Conservation (phyloP, 176 grass and related monocot species). For the Paspalum notatum region DNA sequence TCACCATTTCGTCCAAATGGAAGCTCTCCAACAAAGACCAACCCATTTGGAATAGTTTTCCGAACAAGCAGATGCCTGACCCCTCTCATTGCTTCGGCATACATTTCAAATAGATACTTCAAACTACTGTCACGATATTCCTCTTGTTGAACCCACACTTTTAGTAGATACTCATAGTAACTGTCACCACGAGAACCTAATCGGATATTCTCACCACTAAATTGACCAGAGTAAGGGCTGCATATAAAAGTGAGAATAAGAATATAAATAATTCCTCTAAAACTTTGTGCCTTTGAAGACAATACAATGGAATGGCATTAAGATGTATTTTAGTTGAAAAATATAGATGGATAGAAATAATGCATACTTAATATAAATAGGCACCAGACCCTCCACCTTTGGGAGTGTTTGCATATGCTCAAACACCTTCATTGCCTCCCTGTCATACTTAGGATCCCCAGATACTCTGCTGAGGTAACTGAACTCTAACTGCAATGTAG, state of each 20-base stretch:
- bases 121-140: slow-evolving; percentile 58
- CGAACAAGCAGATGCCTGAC: slow-evolving; percentile 90
- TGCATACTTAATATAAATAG: slow-evolving; percentile 91
- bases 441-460: slow-evolving; percentile 86
- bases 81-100: slow-evolving; percentile 91
- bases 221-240: slow-evolving; percentile 90
- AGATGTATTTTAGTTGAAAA: slow-evolving; percentile 21
- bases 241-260: slow-evolving; percentile 45
- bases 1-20: slow-evolving; percentile 68
- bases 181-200: slow-evolving; percentile 98
- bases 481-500: slow-evolving; percentile 93
- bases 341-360: slow-evolving; percentile 11
- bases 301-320: slow-evolving; percentile 34
- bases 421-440: slow-evolving; percentile 84
- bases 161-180: slow-evolving; percentile 97
- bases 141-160: slow-evolving; percentile 94
- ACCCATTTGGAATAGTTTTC: slow-evolving; percentile 83
- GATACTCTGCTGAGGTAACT: slow-evolving; percentile 94
- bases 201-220: slow-evolving; percentile 91
- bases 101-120: slow-evolving; percentile 92
- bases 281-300: slow-evolving; percentile 19
- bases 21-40: slow-evolving; percentile 97
- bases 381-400: slow-evolving; percentile 89
- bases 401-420: slow-evolving; percentile 89
- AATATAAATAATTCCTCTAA: slow-evolving; percentile 17